Conservation (phyloP, 2,329 filamentous ascomycete species). For the Curvularia lunata region DNA sequence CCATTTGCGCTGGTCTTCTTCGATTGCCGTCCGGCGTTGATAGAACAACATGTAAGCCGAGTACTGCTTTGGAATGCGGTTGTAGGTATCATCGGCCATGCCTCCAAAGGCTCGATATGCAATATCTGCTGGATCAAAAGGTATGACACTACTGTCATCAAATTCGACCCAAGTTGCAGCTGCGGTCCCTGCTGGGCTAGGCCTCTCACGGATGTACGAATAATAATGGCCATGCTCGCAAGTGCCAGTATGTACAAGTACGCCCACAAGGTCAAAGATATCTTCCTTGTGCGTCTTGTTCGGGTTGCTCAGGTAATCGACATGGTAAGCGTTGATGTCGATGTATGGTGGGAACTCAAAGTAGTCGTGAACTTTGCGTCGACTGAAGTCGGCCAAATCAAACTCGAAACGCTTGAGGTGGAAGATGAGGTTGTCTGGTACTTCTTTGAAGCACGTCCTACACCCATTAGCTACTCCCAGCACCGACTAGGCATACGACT, state of each 20-base stretch:
- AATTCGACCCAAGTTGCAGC: constrained; percentile 80
- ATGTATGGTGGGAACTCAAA: constrained; percentile 86
- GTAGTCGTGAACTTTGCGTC: constrained; percentile 93
- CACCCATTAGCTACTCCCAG: constrained; percentile 18
- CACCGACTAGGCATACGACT: constrained; percentile 14
- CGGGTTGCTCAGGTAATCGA: constrained; percentile 77
- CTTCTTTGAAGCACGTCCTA: constrained; percentile 86
- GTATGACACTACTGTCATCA: constrained; percentile 83
- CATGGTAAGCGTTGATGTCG: constrained; percentile 87
- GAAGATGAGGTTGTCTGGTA: constrained; percentile 93
- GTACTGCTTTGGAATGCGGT: constrained; percentile 40
- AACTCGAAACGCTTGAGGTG: constrained; percentile 91
- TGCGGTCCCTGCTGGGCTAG: constrained; percentile 57
- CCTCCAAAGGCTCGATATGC: constrained; percentile 73
- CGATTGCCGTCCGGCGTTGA: constrained; percentile 74
- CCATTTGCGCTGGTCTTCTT: constrained; percentile 42
- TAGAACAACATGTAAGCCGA: constrained; percentile 99
- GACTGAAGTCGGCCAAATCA: constrained; percentile 75
- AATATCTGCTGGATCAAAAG: constrained; percentile 77
- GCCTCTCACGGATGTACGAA: constrained; percentile 86
- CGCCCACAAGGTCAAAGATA: constrained; percentile 89
- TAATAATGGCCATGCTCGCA: constrained; percentile 97
- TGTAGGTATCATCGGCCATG: constrained; percentile 41
- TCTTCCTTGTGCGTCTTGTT: constrained; percentile 66
- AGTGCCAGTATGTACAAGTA: constrained; percentile 90